Percentiles rank a stretch among this genome's conserved stretches.
Evolutionary conservation across 805 yeast species (phyloP).

Genomic region (Wickerhamomyces tratensis): DNA sequence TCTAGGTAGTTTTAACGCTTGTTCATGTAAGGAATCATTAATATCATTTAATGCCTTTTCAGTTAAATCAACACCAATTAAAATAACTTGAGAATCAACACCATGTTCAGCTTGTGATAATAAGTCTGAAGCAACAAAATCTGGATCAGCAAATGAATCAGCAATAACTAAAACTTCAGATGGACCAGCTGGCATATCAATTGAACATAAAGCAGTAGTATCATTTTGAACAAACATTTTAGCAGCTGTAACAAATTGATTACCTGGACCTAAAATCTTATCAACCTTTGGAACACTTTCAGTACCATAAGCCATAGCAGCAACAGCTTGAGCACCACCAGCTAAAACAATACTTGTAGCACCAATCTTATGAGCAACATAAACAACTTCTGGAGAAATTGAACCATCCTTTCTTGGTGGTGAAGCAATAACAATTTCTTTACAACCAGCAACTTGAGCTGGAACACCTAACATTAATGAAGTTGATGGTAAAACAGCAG

Average conservation of each 20-base stretch:
- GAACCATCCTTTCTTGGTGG: slow-evolving; percentile 94
- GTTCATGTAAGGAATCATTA: slow-evolving; percentile 76
- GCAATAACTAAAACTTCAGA: slow-evolving; percentile 96
- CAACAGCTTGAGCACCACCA: slow-evolving; percentile 99
- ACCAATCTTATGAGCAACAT: slow-evolving; percentile 93
- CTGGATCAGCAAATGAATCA: slow-evolving; percentile 81
- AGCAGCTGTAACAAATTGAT: slow-evolving; percentile 98
- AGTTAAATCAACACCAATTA: slow-evolving; percentile 71
- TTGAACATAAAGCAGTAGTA: slow-evolving; percentile 87
- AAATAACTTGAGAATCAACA: slow-evolving; percentile 91
- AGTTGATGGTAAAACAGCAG: slow-evolving; percentile 96
- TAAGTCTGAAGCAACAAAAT: slow-evolving; percentile 93
- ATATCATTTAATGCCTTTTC: slow-evolving; percentile 51
- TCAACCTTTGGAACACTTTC: slow-evolving; percentile 87
- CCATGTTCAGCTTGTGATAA: slow-evolving; percentile 99
- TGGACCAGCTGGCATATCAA: slow-evolving; percentile 99
- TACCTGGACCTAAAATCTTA: slow-evolving; percentile 97
- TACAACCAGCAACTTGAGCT: slow-evolving; percentile 95
- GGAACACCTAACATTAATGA: slow-evolving; percentile 98
- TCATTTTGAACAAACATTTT: slow-evolving; percentile 97
- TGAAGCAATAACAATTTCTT: slow-evolving; percentile 83
- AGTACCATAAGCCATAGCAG: slow-evolving; percentile 98
- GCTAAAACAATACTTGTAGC: slow-evolving; percentile 87
- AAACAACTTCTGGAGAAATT: slow-evolving; percentile 93
- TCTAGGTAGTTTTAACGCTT: slow-evolving; percentile 80